phyloP scores from a whole-genome alignment of 192 early-diverging fungal genomes.

The Backusella sp. region DNA sequence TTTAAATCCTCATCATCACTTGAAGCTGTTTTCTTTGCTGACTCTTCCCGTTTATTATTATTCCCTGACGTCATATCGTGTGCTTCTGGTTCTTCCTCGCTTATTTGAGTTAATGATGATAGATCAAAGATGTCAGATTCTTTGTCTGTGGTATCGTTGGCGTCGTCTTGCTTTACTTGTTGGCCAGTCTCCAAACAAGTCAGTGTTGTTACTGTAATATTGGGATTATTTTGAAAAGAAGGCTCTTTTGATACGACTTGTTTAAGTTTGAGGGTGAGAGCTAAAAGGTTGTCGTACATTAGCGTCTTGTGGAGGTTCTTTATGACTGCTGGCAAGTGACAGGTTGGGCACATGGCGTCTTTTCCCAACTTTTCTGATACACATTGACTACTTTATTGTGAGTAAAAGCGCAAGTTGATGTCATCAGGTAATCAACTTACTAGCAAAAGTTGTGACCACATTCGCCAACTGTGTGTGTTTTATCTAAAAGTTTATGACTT shows the following conservation, averaged over 20 bases:
- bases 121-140: background rate
- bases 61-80: background rate
- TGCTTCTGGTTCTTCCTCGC: background rate
- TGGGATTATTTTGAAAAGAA: background rate
- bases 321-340: slow-evolving; percentile 1
- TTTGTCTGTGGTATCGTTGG: too few relatives aligned
- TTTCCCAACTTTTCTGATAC: background rate
- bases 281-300: background rate
- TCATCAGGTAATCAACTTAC: background rate
- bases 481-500: background rate
- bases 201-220: too few relatives aligned
- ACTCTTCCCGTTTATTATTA: background rate
- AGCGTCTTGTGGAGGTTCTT: background rate
- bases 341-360: background rate
- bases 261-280: background rate
- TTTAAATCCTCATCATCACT: background rate
- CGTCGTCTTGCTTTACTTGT: too few relatives aligned
- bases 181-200: too few relatives aligned
- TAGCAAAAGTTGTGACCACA: slow-evolving; percentile 7
- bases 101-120: background rate
- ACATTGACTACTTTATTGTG: background rate
- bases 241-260: background rate
- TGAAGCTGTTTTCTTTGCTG: background rate
- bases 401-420: background rate
- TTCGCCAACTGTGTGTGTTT: background rate